Evolutionary conservation across 2,329 filamentous ascomycete genomes (phyloP), one percentile per base, ranked within the genome.

Genomic region (Monosporascus ibericus): DNA sequence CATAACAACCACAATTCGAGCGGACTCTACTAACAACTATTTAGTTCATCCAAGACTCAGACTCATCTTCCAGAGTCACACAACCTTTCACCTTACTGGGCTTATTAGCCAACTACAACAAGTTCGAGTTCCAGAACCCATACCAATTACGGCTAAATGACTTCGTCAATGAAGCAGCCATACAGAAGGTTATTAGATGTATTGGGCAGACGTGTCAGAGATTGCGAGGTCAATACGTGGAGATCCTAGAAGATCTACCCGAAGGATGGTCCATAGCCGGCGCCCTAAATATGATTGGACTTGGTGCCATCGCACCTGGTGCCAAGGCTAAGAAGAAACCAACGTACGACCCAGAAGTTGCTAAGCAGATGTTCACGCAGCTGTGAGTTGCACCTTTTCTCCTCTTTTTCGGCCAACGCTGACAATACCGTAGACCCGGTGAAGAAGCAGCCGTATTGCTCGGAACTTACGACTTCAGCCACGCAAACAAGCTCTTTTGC

Each of bases 81-180:
- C 82, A 88, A 53, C 87, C 92, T 0, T 91, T 96, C 60, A 82
- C 87, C 15, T 80, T 97, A 9, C 78, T 96, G 20, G 92, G 92
- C 14, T 78, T 97, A 4, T 76, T 99, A 50, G 88, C 90, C 58
- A 99, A 97, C 72, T 97, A 97, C 79, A 97, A 99, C 79, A 99
- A 97, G 70, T 99, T 99, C 65, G 94, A 99, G 70, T 92, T 95
- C 52, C 92, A 96, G 67, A 99, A 99, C 62, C 92, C 92, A 0
- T 99, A 99, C 63, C 87, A 94, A 63, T 75, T 95, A 57, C 88
- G 92, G 27, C 79, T 99, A 17, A 91, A 92, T 62, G 92, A 97
- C 68, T 97, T 97, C 70, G 90, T 96, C 63, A 96, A 99, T 65
- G 92, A 97, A 65, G 75, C 79, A 0, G 87, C 88, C 2, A 96